Base-by-base conservation (phyloP, 2,329 filamentous ascomycete genomes). In the Hymenoscyphus infarciens region DNA sequence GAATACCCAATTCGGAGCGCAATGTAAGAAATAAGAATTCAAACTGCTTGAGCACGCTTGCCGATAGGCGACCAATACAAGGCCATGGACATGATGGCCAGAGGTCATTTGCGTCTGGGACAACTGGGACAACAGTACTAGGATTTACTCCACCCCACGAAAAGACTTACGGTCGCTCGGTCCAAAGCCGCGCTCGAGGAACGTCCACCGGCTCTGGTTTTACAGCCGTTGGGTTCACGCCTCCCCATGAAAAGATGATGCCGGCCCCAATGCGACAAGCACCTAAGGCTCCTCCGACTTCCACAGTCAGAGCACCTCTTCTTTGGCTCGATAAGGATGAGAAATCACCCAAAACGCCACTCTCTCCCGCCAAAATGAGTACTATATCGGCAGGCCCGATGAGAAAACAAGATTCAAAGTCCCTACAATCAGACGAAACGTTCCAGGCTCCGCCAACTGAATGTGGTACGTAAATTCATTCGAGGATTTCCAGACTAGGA, bases 311-410 rank as follows among this genome's bases (percentile, higher is more conserved):
- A 56, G 67, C 66, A 33, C 64, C 68, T 27, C 63, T 71, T 53
- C 71, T 68, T 31, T 73, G 71, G 71, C 64, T 73, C 42, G 66
- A 67, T 19, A 71, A 67, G 56, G 53, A 56, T 7, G 63, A 65
- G 33, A 19, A 59, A 11, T 63, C 63, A 56, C 59, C 62, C 22
- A 61, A 63, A 54, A 7, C 57, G 8, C 22, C 65, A 39, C 61
- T 60, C 8, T 61, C 55, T 52, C 35, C 49, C 13, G 31, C 39
- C n/a, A 49, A 45, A 54, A 19, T 39, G 5, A 60, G 61, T 25
- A 60, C 16, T 52, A 29, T 38, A 49, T 57, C 25, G 19, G n/a
- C 60, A 27, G 11, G 5, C n/a, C 16, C 57, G 25, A 33, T 35
- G 13, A 35, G 33, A 15, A 35, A 15, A 35, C 33, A 35, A 35